Base-by-base conservation (phyloP, 176 grass and related monocot species). In the Oryza longistaminata region DNA sequence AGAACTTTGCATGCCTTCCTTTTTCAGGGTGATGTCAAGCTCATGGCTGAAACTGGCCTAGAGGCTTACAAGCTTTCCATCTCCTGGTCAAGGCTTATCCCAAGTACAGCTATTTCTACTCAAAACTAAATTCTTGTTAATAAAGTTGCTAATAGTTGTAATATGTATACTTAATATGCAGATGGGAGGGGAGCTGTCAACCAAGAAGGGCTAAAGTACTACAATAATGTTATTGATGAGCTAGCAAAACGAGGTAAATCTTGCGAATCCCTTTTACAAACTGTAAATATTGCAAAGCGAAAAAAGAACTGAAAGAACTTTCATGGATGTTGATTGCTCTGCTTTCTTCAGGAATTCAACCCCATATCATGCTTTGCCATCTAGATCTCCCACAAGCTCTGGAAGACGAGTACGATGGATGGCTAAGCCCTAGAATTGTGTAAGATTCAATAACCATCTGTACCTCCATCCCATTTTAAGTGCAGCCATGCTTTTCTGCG, bases 141-240 rank as follows among this genome's bases (percentile, higher is more conserved):
- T 1, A 1, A 53, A 53, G 50, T 19, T 4, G 16, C 15, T 53
- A 15, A 1, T 50, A 52, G 19, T 17, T n/a, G 40, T 71, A 31
- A 31, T 31, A 31, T 31, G 2, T 31, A 31, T 31, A 12, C 7
- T 46, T 82, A 35, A 42, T 52, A 43, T 61, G 21, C 25, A 95
- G 93, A 86, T 87, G 93, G 90, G 2, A 90, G 88, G 82, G 93
- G 90, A 83, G 77, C 80, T 85, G 83, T 95, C 19, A 95, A 92
- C 77, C 79, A 66, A 13, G 86, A 88, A 61, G 93, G 85, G 12
- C 15, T 95, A 33, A 52, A 86, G 64, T 95, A 86, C 75, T 37
- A 37, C 35, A 37, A 37, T 37, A 37, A 37, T 37, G 35, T 37
- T 37, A 37, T 37, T 6, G 35, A 37, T 37, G 35, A 37, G 35